A percentile compares a stretch with the other conserved stretches of the same genome.
phyloP scores from a whole-genome alignment of 148 eudicot species.

The Cornus suecica region DNA sequence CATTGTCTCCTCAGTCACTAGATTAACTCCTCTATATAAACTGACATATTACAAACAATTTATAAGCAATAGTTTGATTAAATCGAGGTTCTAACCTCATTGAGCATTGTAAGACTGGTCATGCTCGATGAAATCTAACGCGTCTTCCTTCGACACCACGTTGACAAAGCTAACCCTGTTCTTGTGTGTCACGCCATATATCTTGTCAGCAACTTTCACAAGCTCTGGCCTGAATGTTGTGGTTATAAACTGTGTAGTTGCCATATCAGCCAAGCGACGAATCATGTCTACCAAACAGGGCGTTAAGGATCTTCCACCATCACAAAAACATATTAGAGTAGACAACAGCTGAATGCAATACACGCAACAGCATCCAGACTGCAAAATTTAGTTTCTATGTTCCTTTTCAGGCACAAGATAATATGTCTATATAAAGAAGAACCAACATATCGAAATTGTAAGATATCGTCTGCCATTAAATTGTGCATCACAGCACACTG shows the following conservation, averaged over 20 bases:
- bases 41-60: background rate
- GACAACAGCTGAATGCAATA: background rate
- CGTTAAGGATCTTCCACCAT: constrained; percentile 29
- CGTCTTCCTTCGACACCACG: constrained; percentile 71
- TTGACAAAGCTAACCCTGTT: constrained; percentile 83
- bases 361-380: background rate
- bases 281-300: constrained; percentile 67
- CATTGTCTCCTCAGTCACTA: too few relatives aligned
- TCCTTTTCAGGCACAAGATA: background rate
- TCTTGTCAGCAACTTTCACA: constrained; percentile 94
- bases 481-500: too few relatives aligned
- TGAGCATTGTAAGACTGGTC: constrained; percentile 78
- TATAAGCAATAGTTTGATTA: background rate
- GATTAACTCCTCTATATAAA: too few relatives aligned
- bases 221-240: constrained; percentile 92
- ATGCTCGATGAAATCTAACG: constrained; percentile 82
- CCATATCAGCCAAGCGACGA: constrained; percentile 86
- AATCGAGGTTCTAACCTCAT: constrained; percentile 39
- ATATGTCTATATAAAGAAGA: background rate
- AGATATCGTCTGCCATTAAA: too few relatives aligned
- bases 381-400: background rate
- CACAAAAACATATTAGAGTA: background rate
- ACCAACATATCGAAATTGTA: background rate
- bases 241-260: constrained; percentile 81
- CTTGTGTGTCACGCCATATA: constrained; percentile 87